phyloP scores from a whole-genome alignment of 2,329 filamentous ascomycete genomes.

The Cryphonectria parasitica region DNA sequence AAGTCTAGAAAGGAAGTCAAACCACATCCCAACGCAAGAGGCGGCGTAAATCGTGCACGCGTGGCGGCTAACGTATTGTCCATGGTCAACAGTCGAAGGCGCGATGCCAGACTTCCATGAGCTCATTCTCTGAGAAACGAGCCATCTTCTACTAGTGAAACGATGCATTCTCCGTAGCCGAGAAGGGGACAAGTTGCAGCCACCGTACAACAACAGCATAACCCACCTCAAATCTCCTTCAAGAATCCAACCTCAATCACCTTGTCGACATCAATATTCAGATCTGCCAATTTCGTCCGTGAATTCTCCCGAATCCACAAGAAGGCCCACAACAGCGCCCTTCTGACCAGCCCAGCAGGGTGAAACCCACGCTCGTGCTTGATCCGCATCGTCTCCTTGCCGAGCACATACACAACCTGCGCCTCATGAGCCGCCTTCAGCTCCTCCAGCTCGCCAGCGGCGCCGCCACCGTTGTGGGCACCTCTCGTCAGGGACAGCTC shows the following conservation, averaged over 20 bases:
- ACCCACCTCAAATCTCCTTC: slow-evolving; percentile 55
- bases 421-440: slow-evolving; percentile 49
- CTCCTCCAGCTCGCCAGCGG: slow-evolving; percentile 45
- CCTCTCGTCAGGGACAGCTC: slow-evolving; percentile 53
- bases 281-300: slow-evolving; percentile 66
- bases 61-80: too few relatives aligned
- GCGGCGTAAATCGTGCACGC: too few relatives aligned
- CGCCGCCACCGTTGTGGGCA: slow-evolving; percentile 36
- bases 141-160: neutral
- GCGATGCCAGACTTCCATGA: too few relatives aligned
- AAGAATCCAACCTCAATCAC: slow-evolving; percentile 72
- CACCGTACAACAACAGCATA: too few relatives aligned
- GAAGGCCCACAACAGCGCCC: slow-evolving; percentile 56
- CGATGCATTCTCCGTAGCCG: too few relatives aligned
- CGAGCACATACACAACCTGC: slow-evolving; percentile 60
- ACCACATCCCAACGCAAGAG: too few relatives aligned
- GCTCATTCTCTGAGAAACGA: too few relatives aligned
- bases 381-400: slow-evolving; percentile 65
- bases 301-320: slow-evolving; percentile 70
- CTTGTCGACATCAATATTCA: slow-evolving; percentile 61
- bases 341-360: slow-evolving; percentile 34
- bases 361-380: slow-evolving; percentile 25
- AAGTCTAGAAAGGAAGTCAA: too few relatives aligned
- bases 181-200: too few relatives aligned
- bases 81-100: too few relatives aligned